phyloP scores from a whole-genome alignment of 2,329 filamentous ascomycete species.

The Aspergillus sojae region DNA sequence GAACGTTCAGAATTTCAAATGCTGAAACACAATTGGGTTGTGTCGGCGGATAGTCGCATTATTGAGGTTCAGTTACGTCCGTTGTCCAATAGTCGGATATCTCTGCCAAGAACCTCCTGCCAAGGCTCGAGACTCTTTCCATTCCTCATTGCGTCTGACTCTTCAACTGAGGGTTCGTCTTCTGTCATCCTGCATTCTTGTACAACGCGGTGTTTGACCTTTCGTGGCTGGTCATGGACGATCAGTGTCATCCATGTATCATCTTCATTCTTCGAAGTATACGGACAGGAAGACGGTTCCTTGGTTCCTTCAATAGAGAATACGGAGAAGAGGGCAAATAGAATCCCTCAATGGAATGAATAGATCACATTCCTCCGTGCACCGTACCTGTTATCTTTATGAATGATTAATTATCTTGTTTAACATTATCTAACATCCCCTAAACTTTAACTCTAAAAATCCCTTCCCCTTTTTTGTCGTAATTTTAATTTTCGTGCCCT shows the following conservation, averaged over 20 bases:
- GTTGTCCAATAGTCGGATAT: not conserved
- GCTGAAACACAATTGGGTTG: constrained; percentile 1
- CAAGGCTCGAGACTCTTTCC: not conserved
- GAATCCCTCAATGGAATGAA: not conserved
- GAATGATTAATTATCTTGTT: not conserved
- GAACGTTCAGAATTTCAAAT: not conserved
- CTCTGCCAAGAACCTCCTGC: constrained; percentile 8
- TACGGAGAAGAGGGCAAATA: too few species aligned
- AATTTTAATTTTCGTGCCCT: not conserved
- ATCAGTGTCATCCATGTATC: not conserved
- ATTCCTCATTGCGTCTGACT: not conserved
- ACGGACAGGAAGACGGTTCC: not conserved
- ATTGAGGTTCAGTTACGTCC: not conserved
- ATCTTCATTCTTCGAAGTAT: not conserved
- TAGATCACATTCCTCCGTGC: not conserved
- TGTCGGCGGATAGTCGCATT: not conserved
- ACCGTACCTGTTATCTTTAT: not conserved
- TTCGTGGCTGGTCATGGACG: not conserved
- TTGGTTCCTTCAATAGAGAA: not conserved
- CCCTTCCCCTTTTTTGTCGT: not conserved
- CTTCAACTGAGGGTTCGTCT: not conserved
- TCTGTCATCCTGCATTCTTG: not conserved
- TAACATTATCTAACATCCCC: not conserved
- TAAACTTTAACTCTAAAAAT: constrained; percentile 2
- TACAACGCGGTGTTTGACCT: not conserved